Conservation (phyloP, 2,329 filamentous ascomycete species). For the Exophiala xenobiotica region DNA sequence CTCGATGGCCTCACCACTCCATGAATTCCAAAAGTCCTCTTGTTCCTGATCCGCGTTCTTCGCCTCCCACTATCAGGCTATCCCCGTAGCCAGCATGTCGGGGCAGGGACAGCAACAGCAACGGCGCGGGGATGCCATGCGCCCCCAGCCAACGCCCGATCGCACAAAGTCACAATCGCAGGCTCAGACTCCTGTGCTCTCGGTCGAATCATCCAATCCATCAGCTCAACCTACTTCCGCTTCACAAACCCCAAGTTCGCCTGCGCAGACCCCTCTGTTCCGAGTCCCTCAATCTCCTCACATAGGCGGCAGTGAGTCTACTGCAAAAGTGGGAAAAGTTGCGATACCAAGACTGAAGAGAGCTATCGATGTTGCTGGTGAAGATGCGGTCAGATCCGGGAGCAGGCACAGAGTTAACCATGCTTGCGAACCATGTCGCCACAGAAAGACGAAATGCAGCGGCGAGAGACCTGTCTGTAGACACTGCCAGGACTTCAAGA, state of each 20-base stretch:
- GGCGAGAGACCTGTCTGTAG: constrained; percentile 43
- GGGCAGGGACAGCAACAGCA: constrained; percentile 16
- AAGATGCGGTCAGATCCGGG: constrained; percentile 17
- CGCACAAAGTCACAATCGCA: constrained; percentile 8
- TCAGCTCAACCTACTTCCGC: constrained; percentile 1
- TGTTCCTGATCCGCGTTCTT: neutral
- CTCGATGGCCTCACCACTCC: neutral
- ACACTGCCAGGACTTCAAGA: constrained; percentile 41
- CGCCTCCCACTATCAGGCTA: neutral
- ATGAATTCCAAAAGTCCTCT: neutral
- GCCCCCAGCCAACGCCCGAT: constrained; percentile 3
- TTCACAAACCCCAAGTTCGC: constrained; percentile 8
- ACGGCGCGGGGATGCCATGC: constrained; percentile 6
- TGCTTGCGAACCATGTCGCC: constrained; percentile 44
- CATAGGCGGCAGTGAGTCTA: constrained; percentile 8
- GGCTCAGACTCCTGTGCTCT: constrained; percentile 12
- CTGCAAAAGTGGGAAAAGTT: constrained; percentile 27
- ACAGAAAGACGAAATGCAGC: constrained; percentile 46
- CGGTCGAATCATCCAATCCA: constrained; percentile 17
- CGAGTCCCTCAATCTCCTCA: constrained; percentile 27
- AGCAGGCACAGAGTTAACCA: constrained; percentile 33
- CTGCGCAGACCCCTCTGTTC: constrained; percentile 15
- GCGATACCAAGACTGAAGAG: constrained; percentile 36
- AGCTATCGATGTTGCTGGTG: constrained; percentile 19
- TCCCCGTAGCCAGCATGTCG: neutral